Base-by-base conservation (phyloP, 2,329 filamentous ascomycete species). In the Nigrospora osmanthi region DNA sequence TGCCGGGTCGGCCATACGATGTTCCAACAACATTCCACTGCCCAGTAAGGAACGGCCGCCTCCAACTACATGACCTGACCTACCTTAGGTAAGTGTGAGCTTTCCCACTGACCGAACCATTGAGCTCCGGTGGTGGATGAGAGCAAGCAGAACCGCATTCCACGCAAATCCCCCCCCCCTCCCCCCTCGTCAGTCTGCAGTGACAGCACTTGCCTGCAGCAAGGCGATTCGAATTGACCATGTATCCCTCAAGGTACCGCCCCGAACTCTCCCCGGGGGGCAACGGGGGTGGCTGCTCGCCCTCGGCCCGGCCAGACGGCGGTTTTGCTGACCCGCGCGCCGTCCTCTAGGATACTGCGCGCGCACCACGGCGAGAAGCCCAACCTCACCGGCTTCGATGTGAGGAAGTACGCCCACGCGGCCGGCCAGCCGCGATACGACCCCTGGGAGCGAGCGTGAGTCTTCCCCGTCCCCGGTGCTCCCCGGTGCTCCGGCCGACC, bases 311-410 rank as follows among this genome's bases (percentile, higher is more conserved):
- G 12, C 16, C 35, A 11, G 6, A 33, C 38, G 13, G 33, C 23
- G 23, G 23, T 6, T 10, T 14, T 33, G 16, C 19, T 31, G 23
- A 34, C 34, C 34, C 12, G 14, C 14, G 34, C 34, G 35, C 12
- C 16, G 10, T 30, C 2, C 15, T 10, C 17, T 44, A 73, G 70
- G 66, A 68, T 78, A 65, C 69, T 75, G 60, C 71, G 72, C 60
- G 70, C 73, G 60, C 59, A 65, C 48, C 64, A 71, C 60, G 68
- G 69, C 61, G 66, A 67, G 57, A 76, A 78, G 72, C 75, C 80
- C 62, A 89, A 88, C 76, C 80, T 94, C 68, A 96, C 91, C 59
- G 91, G 91, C 70, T 97, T 97, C 77, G 85, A 93, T 72, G 77
- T 89, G 60, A 81, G 80, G 64, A 85, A 87, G 68, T 83, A 90